These are phyloP conservation scores for Phytophthora palmivora DNA, from an alignment of 352 stramenopile genomes.

Conservation along the genomic window DNA sequence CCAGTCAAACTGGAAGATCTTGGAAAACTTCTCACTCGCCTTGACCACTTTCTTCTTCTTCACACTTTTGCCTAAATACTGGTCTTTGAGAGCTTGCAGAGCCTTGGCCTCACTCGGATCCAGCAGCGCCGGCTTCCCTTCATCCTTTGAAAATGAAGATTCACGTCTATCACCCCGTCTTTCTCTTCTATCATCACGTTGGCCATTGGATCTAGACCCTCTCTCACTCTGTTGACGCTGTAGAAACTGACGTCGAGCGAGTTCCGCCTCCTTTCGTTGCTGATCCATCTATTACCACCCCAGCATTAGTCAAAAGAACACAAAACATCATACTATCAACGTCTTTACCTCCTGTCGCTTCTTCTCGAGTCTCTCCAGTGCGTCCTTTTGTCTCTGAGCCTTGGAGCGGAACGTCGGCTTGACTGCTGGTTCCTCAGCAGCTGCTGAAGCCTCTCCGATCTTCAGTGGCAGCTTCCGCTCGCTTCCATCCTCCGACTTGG, in stretches of 20 bases:
- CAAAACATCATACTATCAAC: constrained; percentile 7
- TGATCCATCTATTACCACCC: constrained; percentile 56
- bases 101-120: constrained; percentile 74
- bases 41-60: constrained; percentile 93
- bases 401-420: constrained; percentile 85
- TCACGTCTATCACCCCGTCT: constrained; percentile 12
- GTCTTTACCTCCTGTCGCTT: constrained; percentile 63
- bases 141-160: constrained; percentile 18
- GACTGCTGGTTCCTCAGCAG: not conserved
- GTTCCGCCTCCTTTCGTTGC: constrained; percentile 61
- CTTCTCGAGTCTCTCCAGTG: constrained; percentile 71
- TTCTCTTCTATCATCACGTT: constrained; percentile 29
- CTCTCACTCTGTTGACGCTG: constrained; percentile 60
- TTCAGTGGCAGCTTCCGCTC: constrained; percentile 47
- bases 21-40: constrained; percentile 93
- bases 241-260: constrained; percentile 67
- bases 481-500: constrained; percentile 18
- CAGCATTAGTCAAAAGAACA: constrained; percentile 9
- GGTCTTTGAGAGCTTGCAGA: constrained; percentile 85
- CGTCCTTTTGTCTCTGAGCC: constrained; percentile 79
- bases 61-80: constrained; percentile 89
- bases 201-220: constrained; percentile 27
- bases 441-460: constrained; percentile 20
- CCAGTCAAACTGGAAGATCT: constrained; percentile 96
- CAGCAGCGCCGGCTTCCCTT: constrained; percentile 25